Conservation (phyloP, 192 early-diverging fungal species). For the Entomortierella lignicola region DNA sequence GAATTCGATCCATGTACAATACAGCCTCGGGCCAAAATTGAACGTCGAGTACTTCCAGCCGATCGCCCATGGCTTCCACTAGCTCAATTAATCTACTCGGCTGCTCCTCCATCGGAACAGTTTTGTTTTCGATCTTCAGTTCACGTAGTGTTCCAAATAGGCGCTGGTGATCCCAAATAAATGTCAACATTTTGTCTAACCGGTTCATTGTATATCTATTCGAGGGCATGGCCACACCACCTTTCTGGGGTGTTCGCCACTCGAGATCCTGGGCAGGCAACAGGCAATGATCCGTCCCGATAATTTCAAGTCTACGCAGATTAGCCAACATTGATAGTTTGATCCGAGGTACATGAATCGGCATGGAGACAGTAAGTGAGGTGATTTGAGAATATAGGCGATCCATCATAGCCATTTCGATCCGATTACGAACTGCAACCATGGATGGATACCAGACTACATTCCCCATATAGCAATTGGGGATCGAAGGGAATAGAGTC, state of each 20-base stretch:
- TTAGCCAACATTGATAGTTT: constrained; percentile 16
- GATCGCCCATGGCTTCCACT: constrained; percentile 48
- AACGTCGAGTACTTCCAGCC: constrained; percentile 30
- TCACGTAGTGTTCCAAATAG: constrained; percentile 35
- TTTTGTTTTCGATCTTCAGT: constrained; percentile 34
- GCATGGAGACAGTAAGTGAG: constrained; percentile 23
- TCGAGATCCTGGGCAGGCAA: constrained; percentile 24
- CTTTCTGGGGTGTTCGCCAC: background rate
- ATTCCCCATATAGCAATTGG: constrained; percentile 43
- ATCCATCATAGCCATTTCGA: constrained; percentile 45
- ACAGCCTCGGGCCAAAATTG: constrained; percentile 41
- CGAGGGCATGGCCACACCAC: background rate
- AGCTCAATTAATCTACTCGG: constrained; percentile 24
- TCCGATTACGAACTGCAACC: constrained; percentile 35
- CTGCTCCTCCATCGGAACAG: background rate
- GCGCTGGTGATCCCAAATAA: constrained; percentile 44
- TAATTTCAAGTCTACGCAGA: constrained; percentile 28
- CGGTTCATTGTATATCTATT: background rate
- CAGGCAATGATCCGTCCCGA: constrained; percentile 30
- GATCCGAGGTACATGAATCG: constrained; percentile 40
- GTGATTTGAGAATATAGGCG: constrained; percentile 22
- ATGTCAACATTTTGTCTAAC: constrained; percentile 33
- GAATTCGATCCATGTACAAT: constrained; percentile 37
- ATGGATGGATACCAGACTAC: constrained; percentile 49
- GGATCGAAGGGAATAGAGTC: constrained; percentile 47